Evolutionary conservation across 345 rosid genomes (phyloP), one percentile per base, ranked within the genome.

Genomic region (Brassica nigra): DNA sequence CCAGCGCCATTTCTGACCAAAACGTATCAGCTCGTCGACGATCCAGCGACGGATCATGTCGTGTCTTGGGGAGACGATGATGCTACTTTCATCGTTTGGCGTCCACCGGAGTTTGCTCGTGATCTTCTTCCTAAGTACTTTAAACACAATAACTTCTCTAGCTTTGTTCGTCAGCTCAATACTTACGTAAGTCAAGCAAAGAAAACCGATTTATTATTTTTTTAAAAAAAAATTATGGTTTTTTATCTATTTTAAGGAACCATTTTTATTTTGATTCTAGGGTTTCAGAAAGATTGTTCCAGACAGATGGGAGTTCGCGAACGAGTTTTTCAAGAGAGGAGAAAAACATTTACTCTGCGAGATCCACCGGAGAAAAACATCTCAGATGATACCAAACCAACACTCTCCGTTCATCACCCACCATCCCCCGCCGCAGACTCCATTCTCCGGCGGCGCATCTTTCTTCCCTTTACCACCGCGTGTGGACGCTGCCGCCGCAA

Each of bases 231-330:
- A 23, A 23, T 23, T 23, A 23, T 23, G 27, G 27, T 23, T 49
- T 6, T n/a, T 15, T 28, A 8, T 70, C 23, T 31, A 23, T 23
- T 14, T 61, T 12, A 49, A 49, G 55, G 55, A 49, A 49, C 57
- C 16, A 2, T 34, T 66, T 71, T 70, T 70, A 28, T 39, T 15
- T 28, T 44, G 67, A 8, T 12, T 14, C 37, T 88, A 94, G 99
- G 98, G 98, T 68, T 94, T 94, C 77, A 91, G 95, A 75, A 94
- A 94, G 91, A 91, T 94, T 64, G 98, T 92, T 7, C 99, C 97
- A 1, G 99, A 94, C 86, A 83, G 97, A 80, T 94, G 99, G 99
- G 99, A 94, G 80, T 94, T 94, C 42, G 97, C 97, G 0, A 94
- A 94, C 66, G 99, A 92, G 84, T 88, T 84, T 82, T 94, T 94